These are phyloP conservation scores for Bremia lactucae DNA, from an alignment of 352 stramenopile genomes.

Conservation along the genomic window DNA sequence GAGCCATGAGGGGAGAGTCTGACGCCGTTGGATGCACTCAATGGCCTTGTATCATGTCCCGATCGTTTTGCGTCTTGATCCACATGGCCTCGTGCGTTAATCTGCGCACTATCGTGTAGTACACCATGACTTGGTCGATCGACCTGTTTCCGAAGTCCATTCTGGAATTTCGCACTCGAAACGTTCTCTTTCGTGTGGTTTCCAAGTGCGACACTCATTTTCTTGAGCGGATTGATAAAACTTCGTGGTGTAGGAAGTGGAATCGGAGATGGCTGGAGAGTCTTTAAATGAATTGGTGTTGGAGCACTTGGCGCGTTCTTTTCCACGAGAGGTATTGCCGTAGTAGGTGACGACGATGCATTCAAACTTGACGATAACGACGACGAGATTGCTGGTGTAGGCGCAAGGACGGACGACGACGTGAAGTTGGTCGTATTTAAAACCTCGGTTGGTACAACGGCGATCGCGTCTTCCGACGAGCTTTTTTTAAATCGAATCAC, in stretches of 20 bases:
- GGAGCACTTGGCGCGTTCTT: constrained; percentile 7
- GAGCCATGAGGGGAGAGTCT: constrained; percentile 13
- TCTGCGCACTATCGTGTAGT: constrained; percentile 13
- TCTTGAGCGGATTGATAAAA: constrained; percentile 53
- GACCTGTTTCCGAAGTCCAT: constrained; percentile 19
- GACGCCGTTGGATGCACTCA: constrained; percentile 5
- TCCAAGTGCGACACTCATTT: constrained; percentile 36
- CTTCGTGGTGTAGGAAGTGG: constrained; percentile 25
- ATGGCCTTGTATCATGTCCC: constrained; percentile 20
- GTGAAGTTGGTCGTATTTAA: constrained; percentile 18
- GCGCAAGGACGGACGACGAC: constrained; percentile 17
- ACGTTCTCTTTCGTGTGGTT: constrained; percentile 37
- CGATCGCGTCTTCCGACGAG: constrained; percentile 30
- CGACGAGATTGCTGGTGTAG: constrained; percentile 19
- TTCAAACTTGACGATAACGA: constrained; percentile 9
- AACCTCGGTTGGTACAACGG: constrained; percentile 14
- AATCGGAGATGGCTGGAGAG: constrained; percentile 8
- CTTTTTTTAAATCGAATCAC: constrained; percentile 79
- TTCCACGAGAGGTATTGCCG: constrained; percentile 5
- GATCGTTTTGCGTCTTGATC: constrained; percentile 34
- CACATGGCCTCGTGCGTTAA: constrained; percentile 16
- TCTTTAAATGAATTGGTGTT: constrained; percentile 11
- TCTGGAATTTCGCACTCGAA: constrained; percentile 25
- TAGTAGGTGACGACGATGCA: constrained; percentile 8
- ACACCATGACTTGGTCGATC: constrained; percentile 7